phyloP scores from a whole-genome alignment of 495 filamentous ascomycete species.

The Trichoderma reesei region DNA sequence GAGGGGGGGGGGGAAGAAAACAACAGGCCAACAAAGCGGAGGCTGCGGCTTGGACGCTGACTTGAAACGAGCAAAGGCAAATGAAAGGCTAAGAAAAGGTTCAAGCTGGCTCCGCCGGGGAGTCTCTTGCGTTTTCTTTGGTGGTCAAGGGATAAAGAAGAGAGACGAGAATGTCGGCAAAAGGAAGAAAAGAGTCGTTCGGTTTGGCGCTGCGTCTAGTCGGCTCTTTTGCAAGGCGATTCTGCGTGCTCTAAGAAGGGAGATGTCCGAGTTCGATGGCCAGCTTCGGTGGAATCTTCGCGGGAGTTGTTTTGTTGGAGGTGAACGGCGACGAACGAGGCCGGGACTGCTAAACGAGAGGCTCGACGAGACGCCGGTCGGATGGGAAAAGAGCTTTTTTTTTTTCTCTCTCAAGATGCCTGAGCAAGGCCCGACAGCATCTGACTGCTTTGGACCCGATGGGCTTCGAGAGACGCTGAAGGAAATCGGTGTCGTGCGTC shows the following conservation, averaged over 20 bases:
- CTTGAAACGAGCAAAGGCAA: not conserved
- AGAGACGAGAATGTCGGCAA: conserved; percentile 1
- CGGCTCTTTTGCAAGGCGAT: not conserved
- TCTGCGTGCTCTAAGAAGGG: not conserved
- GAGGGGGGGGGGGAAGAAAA: not conserved
- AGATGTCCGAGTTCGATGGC: not conserved
- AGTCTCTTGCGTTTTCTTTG: too few species aligned
- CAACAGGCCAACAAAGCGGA: not conserved
- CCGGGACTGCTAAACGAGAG: not conserved
- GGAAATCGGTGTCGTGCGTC: conserved; percentile 1
- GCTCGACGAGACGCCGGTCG: conserved; percentile 1
- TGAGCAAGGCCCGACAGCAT: conserved; percentile 1
- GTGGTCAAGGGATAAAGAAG: not conserved
- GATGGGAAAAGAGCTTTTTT: not conserved
- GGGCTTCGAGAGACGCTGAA: conserved; percentile 4
- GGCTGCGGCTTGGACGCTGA: not conserved
- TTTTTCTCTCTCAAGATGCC: conserved; percentile 5
- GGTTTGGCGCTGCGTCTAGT: not conserved
- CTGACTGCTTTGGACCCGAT: conserved; percentile 6
- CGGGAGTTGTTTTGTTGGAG: not conserved
- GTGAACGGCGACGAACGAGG: not conserved
- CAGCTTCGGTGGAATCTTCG: not conserved
- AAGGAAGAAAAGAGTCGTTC: not conserved
- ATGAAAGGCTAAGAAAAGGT: not conserved
- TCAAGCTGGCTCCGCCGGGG: conserved; percentile 6